A percentile compares a stretch with the other conserved stretches of the same genome.
Evolutionary conservation across 169 alveolate species (phyloP).

Genomic region (Plasmodium relictum): DNA sequence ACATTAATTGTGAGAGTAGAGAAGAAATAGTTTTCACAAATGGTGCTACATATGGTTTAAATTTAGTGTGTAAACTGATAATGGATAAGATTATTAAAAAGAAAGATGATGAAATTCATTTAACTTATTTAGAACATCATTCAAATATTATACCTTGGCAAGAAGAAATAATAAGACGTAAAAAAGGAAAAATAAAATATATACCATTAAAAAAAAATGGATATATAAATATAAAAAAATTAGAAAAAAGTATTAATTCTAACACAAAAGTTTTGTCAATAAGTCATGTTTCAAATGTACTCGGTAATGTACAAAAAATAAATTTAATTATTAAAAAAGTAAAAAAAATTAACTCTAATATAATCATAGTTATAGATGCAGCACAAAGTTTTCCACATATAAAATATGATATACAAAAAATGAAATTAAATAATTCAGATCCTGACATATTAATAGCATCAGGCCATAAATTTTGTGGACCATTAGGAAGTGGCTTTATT

Average conservation of each 20-base stretch:
- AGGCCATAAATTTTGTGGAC: constrained; percentile 85
- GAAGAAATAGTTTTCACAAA: constrained; percentile 81
- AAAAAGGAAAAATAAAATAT: constrained; percentile 73
- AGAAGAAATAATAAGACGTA: constrained; percentile 38
- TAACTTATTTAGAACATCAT: constrained; percentile 82
- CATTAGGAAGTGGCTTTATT: constrained; percentile 85
- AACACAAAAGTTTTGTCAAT: constrained; percentile 79
- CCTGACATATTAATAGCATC: constrained; percentile 84
- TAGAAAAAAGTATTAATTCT: constrained; percentile 24
- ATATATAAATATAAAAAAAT: constrained; percentile 78
- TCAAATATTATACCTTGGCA: constrained; percentile 87
- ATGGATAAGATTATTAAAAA: constrained; percentile 53
- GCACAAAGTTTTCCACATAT: constrained; percentile 82
- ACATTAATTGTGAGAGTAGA: constrained; percentile 77
- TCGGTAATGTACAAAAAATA: constrained; percentile 80
- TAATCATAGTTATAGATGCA: constrained; percentile 81
- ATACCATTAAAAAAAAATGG: constrained; percentile 79
- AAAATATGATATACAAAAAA: constrained; percentile 58
- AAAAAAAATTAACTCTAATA: constrained; percentile 66
- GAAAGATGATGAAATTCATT: constrained; percentile 78
- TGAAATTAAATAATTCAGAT: constrained; percentile 62
- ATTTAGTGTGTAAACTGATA: constrained; percentile 79
- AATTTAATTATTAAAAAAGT: constrained; percentile 57
- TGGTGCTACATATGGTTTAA: constrained; percentile 84
- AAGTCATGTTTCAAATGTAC: constrained; percentile 83